Percentiles rank a stretch among this genome's conserved stretches.
Conservation (phyloP, 1,284 basidiomycete species). For the Macrocystidia cucumis region DNA sequence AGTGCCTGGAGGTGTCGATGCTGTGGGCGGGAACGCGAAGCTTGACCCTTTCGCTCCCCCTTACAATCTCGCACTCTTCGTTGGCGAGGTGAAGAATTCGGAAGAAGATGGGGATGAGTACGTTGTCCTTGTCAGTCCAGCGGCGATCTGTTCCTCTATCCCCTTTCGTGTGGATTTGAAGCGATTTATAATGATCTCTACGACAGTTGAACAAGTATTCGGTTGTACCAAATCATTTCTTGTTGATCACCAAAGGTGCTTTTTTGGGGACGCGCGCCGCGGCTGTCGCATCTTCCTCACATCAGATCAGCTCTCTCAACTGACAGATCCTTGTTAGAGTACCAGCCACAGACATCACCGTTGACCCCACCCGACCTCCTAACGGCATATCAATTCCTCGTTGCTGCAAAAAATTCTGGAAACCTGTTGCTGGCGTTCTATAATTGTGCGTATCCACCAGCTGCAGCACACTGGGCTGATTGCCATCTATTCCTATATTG, state of each 20-base stretch:
- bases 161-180: too few relatives aligned
- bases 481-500: slow-evolving; percentile 3
- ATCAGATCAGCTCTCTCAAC: too few relatives aligned
- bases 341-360: slow-evolving; percentile 69
- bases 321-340: slow-evolving; percentile 36
- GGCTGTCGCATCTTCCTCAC: not conserved
- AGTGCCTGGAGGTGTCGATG: too few relatives aligned
- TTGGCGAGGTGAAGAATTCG: slow-evolving; percentile 68
- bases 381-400: slow-evolving; percentile 61
- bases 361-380: slow-evolving; percentile 73
- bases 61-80: slow-evolving; percentile 63
- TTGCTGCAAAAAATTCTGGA: slow-evolving; percentile 56
- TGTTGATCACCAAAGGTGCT: slow-evolving; percentile 80
- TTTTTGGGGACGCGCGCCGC: too few relatives aligned
- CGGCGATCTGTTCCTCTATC: too few relatives aligned
- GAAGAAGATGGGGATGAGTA: slow-evolving; percentile 61
- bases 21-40: slow-evolving; percentile 12
- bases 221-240: slow-evolving; percentile 76
- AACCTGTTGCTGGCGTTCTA: slow-evolving; percentile 74
- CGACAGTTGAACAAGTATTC: slow-evolving; percentile 78
- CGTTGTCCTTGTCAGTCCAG: slow-evolving; percentile 64
- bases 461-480: not conserved
- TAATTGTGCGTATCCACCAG: slow-evolving; percentile 49
- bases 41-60: slow-evolving; percentile 76
- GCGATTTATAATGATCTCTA: not conserved